A percentile compares a stretch with the other conserved stretches of the same genome.
Conservation (phyloP, 2,329 filamentous ascomycete genomes). For the Fusarium musae region DNA sequence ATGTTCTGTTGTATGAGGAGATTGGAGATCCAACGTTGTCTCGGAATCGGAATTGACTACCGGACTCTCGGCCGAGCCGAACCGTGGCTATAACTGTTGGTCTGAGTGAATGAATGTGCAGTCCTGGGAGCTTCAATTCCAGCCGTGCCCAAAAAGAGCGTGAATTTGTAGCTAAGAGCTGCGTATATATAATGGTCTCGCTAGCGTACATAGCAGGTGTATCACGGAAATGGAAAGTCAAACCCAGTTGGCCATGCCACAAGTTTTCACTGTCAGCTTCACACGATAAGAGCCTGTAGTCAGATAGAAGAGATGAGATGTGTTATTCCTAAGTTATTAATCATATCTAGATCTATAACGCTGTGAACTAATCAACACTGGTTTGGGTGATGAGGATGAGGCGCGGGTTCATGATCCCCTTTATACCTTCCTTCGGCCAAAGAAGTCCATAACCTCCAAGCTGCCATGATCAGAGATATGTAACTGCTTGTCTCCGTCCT, state of each 20-base stretch:
- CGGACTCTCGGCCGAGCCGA: not conserved
- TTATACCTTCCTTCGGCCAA: not conserved
- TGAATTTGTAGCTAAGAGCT: no score
- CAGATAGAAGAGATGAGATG: no score
- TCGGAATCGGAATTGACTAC: not conserved
- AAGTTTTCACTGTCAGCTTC: not conserved
- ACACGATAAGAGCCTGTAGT: rapidly evolving
- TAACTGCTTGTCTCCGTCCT: not conserved
- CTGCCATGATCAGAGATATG: not conserved
- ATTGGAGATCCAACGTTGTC: not conserved
- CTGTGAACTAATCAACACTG: rapidly evolving
- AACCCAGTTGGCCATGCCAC: not conserved
- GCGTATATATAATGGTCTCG: not conserved
- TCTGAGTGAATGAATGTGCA: not conserved
- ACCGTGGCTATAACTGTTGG: not conserved
- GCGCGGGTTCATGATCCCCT: rapidly evolving
- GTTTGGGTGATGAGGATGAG: not conserved
- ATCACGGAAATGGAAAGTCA: not conserved
- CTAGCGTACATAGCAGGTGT: rapidly evolving
- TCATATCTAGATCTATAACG: rapidly evolving
- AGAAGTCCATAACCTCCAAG: not conserved
- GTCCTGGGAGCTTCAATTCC: rapidly evolving
- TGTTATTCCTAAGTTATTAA: not conserved
- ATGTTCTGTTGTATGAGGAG: rapidly evolving
- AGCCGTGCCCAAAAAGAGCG: not conserved